Conservation (phyloP, 2,329 filamentous ascomycete genomes). For the Pestalotiopsis sp. region DNA sequence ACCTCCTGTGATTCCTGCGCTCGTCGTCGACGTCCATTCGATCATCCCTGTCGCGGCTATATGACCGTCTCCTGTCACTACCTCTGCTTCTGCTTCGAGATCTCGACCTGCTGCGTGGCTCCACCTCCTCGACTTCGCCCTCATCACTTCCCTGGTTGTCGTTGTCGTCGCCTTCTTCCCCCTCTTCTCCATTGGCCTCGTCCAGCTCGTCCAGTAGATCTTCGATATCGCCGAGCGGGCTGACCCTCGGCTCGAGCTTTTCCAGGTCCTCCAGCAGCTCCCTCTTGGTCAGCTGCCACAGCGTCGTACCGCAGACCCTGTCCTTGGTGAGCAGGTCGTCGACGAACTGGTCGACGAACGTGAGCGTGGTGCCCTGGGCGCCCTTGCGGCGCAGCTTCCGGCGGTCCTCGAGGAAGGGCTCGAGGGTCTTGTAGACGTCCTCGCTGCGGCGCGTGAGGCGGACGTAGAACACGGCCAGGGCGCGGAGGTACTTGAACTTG, state of each 20-base stretch:
- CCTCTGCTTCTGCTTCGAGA: background rate
- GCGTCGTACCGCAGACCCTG: conserved; percentile 84
- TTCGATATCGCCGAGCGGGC: conserved; percentile 80
- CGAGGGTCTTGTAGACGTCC: conserved; percentile 78
- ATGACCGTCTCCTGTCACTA: background rate
- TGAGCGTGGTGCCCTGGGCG: conserved; percentile 74
- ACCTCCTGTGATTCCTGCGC: background rate
- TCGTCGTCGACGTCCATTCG: conserved; percentile 9
- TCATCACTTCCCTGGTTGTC: background rate
- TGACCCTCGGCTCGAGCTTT: conserved; percentile 80
- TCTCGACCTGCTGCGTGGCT: background rate
- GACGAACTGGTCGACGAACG: conserved; percentile 88
- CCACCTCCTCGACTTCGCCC: conserved; percentile 3
- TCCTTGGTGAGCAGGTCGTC: conserved; percentile 90
- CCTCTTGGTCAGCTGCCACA: conserved; percentile 88
- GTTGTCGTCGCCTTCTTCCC: background rate
- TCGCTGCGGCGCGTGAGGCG: conserved; percentile 81
- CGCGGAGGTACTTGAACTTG: conserved; percentile 84
- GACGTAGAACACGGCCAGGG: conserved; percentile 91
- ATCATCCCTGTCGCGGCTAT: conserved; percentile 9
- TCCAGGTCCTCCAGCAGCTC: conserved; percentile 87
- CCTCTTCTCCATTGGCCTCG: conserved; percentile 38
- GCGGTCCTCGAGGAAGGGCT: conserved; percentile 80
- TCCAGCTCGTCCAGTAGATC: conserved; percentile 67
- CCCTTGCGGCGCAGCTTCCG: conserved; percentile 81